These are phyloP conservation scores for Eucalyptus pauciflora DNA, from an alignment of 345 rosid species.

Conservation along the genomic window DNA sequence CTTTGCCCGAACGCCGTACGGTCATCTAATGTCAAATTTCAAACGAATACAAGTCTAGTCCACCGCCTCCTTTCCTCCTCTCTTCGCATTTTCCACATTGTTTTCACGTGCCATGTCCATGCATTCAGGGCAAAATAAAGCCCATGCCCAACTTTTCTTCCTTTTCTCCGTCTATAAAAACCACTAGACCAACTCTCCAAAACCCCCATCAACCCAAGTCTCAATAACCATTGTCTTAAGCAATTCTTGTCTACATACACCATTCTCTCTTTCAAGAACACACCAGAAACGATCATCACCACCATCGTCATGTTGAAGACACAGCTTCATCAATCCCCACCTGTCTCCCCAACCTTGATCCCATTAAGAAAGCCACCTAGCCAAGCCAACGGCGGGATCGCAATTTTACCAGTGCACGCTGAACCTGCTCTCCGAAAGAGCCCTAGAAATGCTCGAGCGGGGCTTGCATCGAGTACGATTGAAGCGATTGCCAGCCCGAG, in stretches of 20 bases:
- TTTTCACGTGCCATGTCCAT: neutral
- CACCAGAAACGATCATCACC: neutral
- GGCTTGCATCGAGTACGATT: neutral
- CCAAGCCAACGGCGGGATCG: neutral
- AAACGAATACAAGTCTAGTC: neutral
- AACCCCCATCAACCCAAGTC: neutral
- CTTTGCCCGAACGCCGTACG: neutral
- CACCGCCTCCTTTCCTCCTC: neutral
- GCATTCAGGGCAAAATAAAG: neutral
- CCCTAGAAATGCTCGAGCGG: neutral
- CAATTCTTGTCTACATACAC: neutral
- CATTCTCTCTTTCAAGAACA: neutral
- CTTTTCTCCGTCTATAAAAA: neutral
- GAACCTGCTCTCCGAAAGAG: neutral
- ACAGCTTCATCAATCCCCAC: constrained; percentile 1
- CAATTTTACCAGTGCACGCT: neutral
- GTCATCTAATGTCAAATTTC: neutral
- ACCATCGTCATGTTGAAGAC: constrained; percentile 18
- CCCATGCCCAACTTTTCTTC: neutral
- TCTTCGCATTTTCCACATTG: neutral
- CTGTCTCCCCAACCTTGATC: neutral
- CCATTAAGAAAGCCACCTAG: constrained; percentile 8
- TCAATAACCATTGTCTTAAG: neutral
- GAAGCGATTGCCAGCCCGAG: neutral
- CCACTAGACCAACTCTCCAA: neutral